phyloP scores from a whole-genome alignment of 371 early-diverging fungal genomes.

The Apophysomyces ossiformis region DNA sequence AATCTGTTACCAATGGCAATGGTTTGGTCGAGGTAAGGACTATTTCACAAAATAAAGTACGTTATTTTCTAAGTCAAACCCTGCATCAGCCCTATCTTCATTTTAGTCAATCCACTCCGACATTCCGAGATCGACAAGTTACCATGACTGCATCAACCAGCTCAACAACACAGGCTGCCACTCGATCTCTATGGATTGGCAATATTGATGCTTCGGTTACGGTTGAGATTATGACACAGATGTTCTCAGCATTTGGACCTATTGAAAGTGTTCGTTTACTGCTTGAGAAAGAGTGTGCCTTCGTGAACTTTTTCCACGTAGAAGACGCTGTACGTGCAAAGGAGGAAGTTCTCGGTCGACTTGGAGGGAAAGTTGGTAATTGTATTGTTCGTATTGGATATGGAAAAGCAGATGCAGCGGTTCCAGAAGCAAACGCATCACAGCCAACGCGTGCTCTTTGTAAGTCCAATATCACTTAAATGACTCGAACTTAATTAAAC shows the following conservation, averaged over 20 bases:
- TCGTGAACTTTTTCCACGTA: constrained; percentile 85
- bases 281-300: constrained; percentile 98
- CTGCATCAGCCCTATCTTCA: constrained; percentile 32
- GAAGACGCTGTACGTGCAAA: constrained; percentile 91
- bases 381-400: constrained; percentile 88
- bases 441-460: constrained; percentile 57
- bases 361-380: constrained; percentile 78
- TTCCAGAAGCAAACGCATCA: constrained; percentile 36
- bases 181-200: constrained; percentile 95
- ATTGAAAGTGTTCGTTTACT: constrained; percentile 93
- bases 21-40: constrained; percentile 22
- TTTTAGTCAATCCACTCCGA: constrained; percentile 47
- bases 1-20: constrained; percentile 21
- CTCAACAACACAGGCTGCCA: constrained; percentile 54
- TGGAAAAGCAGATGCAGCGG: constrained; percentile 85
- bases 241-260: constrained; percentile 89
- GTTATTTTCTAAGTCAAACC: background rate
- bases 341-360: constrained; percentile 81
- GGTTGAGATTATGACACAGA: constrained; percentile 75
- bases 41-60: background rate
- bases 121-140: constrained; percentile 27
- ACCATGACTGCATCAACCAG: constrained; percentile 28
- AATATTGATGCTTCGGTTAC: constrained; percentile 85
- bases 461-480: constrained; percentile 24
- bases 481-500: background rate